phyloP scores from a whole-genome alignment of 495 filamentous ascomycete genomes.

The Trichoderma virens region DNA sequence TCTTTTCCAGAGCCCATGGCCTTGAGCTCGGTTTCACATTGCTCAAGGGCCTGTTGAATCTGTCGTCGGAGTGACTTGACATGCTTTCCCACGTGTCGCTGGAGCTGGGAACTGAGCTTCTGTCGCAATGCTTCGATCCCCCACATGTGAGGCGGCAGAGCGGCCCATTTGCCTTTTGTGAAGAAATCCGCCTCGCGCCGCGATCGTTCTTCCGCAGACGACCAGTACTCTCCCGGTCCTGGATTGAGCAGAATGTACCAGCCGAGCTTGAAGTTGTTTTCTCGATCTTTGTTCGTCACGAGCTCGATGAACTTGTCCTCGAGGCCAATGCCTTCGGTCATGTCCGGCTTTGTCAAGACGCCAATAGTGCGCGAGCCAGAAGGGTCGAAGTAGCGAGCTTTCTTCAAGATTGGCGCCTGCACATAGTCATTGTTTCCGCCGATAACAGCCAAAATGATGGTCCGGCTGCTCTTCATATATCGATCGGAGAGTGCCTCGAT shows the following conservation, averaged over 20 bases:
- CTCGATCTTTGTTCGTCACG: constrained; percentile 47
- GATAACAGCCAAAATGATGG: constrained; percentile 46
- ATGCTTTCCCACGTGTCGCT: constrained; percentile 31
- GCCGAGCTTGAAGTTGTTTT: constrained; percentile 47
- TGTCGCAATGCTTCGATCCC: constrained; percentile 28
- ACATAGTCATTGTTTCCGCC: constrained; percentile 45
- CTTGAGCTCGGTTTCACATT: constrained; percentile 29
- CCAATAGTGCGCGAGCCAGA: constrained; percentile 40
- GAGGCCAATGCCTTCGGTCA: constrained; percentile 31
- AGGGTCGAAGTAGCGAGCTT: constrained; percentile 37
- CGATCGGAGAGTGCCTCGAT: constrained; percentile 38
- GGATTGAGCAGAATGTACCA: constrained; percentile 58
- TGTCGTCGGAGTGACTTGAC: constrained; percentile 27
- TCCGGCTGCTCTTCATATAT: constrained; percentile 45
- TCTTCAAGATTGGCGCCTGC: constrained; percentile 39
- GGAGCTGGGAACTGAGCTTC: constrained; percentile 31
- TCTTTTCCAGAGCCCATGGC: constrained; percentile 30
- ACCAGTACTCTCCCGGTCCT: constrained; percentile 30
- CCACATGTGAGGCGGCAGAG: constrained; percentile 23
- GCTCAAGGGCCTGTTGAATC: constrained; percentile 30
- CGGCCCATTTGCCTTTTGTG: constrained; percentile 34
- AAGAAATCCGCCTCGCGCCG: constrained; percentile 28
- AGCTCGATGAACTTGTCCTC: constrained; percentile 47
- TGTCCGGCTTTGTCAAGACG: constrained; percentile 47
- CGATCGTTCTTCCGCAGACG: constrained; percentile 21